Evolutionary conservation across 495 filamentous ascomycete genomes (phyloP).

Genomic region (Aspergillus cristatus): DNA sequence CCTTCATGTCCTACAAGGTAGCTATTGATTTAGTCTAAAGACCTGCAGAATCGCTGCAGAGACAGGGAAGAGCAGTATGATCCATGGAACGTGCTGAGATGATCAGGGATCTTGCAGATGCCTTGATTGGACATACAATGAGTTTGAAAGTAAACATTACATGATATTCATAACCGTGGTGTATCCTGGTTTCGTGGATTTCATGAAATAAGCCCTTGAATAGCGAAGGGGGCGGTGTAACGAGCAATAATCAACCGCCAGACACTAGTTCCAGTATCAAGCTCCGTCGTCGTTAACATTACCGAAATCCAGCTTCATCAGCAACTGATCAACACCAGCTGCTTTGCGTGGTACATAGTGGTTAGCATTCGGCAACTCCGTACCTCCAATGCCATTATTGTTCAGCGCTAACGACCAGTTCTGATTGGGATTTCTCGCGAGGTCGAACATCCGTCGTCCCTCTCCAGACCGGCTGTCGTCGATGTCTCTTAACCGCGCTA

Average conservation of each 20-base stretch:
- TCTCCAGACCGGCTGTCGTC: conserved; percentile 42
- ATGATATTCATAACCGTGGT: too few species aligned
- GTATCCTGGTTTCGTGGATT: too few species aligned
- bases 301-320: conserved; percentile 81
- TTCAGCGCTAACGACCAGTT: conserved; percentile 7
- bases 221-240: too few species aligned
- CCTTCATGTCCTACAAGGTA: too few species aligned
- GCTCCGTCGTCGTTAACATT: conserved; percentile 21
- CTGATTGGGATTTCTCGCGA: conserved; percentile 9
- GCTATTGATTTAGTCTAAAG: too few species aligned
- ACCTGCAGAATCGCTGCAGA: too few species aligned
- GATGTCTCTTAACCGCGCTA: conserved; percentile 49
- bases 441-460: conserved; percentile 28
- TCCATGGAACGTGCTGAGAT: too few species aligned
- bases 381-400: conserved; percentile 6
- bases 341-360: conserved; percentile 55
- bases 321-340: conserved; percentile 65
- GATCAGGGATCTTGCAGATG: too few species aligned
- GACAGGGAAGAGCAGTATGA: too few species aligned
- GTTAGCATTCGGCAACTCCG: conserved; percentile 16
- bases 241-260: background rate
- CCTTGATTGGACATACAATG: too few species aligned
- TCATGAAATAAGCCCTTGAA: too few species aligned
- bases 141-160: too few species aligned
- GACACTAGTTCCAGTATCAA: conserved; percentile 3